Percentiles rank a stretch among this genome's conserved stretches.
Conservation (phyloP, 2,329 filamentous ascomycete genomes). For the Alternaria sp. region DNA sequence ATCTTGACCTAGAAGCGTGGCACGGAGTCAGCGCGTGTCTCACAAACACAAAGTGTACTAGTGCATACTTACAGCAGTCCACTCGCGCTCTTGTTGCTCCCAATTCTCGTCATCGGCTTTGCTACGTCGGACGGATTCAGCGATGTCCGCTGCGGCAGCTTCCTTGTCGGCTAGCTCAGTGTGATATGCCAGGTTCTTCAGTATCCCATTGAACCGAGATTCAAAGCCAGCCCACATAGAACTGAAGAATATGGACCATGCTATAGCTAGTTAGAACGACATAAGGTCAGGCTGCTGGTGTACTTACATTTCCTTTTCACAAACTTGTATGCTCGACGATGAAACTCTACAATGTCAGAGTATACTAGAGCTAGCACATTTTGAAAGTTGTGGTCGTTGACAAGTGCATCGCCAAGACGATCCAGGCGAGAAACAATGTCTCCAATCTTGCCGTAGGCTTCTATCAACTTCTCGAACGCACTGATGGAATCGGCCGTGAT, state of each 20-base stretch:
- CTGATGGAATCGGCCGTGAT: neutral
- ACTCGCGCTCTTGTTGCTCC: neutral
- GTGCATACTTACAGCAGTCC: neutral
- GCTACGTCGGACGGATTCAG: conserved; percentile 4
- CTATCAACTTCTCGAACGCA: neutral
- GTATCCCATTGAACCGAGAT: neutral
- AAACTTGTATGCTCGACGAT: neutral
- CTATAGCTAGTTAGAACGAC: neutral
- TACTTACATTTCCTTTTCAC: neutral
- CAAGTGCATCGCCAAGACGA: neutral
- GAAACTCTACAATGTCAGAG: neutral
- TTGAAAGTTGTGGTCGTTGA: neutral
- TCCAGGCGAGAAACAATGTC: neutral
- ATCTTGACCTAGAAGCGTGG: neutral
- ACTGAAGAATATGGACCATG: neutral
- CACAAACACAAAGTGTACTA: rapidly evolving
- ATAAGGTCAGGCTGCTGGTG: neutral
- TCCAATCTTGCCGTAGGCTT: conserved; percentile 1
- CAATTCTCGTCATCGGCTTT: neutral
- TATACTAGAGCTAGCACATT: neutral
- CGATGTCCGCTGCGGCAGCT: conserved; percentile 26
- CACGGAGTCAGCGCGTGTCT: neutral
- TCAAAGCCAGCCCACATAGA: conserved; percentile 1
- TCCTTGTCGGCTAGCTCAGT: conserved; percentile 27
- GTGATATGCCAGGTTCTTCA: neutral